phyloP scores from a whole-genome alignment of 257 asterid species.

The Galeopsis tetrahit region DNA sequence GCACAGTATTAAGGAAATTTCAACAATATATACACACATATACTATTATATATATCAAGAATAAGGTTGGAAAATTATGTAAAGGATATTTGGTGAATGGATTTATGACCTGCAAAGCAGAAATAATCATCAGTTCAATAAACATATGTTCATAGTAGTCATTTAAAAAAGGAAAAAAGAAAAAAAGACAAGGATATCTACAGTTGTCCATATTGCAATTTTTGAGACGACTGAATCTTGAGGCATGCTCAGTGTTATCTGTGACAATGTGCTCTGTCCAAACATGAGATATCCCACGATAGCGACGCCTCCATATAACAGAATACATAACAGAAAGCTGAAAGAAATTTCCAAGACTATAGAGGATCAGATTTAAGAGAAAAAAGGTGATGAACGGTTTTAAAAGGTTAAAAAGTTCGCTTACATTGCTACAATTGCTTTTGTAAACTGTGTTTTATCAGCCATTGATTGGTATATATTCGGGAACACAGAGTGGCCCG shows the following conservation, averaged over 20 bases:
- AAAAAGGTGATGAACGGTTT: not conserved
- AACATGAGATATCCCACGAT: conserved; percentile 77
- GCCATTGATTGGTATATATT: conserved; percentile 95
- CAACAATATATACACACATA: not conserved
- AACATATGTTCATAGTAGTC: not conserved
- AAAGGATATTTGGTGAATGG: conserved; percentile 87
- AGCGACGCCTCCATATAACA: conserved; percentile 75
- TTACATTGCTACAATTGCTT: conserved; percentile 67
- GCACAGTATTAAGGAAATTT: conserved; percentile 57
- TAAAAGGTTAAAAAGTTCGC: not conserved
- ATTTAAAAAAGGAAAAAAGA: not conserved
- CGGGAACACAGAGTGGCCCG: conserved; percentile 88
- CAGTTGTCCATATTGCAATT: conserved; percentile 85
- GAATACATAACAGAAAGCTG: conserved; percentile 71
- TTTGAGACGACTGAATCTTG: conserved; percentile 55
- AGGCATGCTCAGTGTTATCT: conserved; percentile 84
- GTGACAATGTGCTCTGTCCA: conserved; percentile 71
- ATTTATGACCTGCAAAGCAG: conserved; percentile 64
- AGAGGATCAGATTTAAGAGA: not conserved
- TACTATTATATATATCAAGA: not conserved
- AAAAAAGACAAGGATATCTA: conserved; percentile 33
- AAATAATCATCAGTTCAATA: not conserved
- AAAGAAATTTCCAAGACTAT: conserved; percentile 19
- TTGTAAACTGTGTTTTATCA: conserved; percentile 74
- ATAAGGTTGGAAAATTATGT: not conserved